These are phyloP conservation scores for Phytopythium montanum DNA, from an alignment of 352 stramenopile genomes.

Conservation along the genomic window DNA sequence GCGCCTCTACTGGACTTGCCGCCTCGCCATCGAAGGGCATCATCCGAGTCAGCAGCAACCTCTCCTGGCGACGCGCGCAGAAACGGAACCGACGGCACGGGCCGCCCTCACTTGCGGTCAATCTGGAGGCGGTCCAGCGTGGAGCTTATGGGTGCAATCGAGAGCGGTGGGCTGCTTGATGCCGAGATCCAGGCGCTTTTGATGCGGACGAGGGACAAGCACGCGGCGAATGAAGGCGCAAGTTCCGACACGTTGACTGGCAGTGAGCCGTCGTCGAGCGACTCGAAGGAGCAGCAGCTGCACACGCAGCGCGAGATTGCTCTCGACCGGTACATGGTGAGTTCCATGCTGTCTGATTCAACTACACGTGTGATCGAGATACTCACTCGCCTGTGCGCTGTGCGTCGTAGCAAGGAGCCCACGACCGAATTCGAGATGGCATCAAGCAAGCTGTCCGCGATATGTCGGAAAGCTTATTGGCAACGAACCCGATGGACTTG, in stretches of 20 bases:
- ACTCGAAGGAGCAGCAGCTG: slow-evolving; percentile 26
- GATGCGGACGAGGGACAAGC: slow-evolving; percentile 11
- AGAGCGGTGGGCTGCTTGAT: slow-evolving; percentile 46
- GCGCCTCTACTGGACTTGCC: slow-evolving; percentile 9
- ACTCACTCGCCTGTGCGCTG: not conserved
- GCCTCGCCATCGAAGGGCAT: slow-evolving; percentile 18
- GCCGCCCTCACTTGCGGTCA: not conserved
- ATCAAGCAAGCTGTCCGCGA: slow-evolving; percentile 42
- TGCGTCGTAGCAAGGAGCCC: slow-evolving; percentile 42
- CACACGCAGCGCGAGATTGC: slow-evolving; percentile 55
- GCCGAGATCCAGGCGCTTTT: slow-evolving; percentile 24
- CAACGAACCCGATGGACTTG: slow-evolving; percentile 25
- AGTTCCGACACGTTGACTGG: slow-evolving; percentile 8
- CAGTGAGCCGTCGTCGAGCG: slow-evolving; percentile 13
- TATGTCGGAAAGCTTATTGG: slow-evolving; percentile 22
- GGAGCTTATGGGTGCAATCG: slow-evolving; percentile 63
- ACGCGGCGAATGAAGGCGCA: not conserved
- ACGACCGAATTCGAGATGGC: slow-evolving; percentile 53
- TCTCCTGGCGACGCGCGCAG: not conserved
- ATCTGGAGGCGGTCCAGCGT: slow-evolving; percentile 49
- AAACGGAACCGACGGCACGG: not conserved
- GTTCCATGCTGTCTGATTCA: slow-evolving; percentile 6
- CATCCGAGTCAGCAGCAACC: slow-evolving; percentile 24
- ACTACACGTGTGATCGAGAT: not conserved
- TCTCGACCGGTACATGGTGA: slow-evolving; percentile 77